Evolutionary conservation across 352 stramenopile species (phyloP).

Genomic region (Blastocystis sp.): DNA sequence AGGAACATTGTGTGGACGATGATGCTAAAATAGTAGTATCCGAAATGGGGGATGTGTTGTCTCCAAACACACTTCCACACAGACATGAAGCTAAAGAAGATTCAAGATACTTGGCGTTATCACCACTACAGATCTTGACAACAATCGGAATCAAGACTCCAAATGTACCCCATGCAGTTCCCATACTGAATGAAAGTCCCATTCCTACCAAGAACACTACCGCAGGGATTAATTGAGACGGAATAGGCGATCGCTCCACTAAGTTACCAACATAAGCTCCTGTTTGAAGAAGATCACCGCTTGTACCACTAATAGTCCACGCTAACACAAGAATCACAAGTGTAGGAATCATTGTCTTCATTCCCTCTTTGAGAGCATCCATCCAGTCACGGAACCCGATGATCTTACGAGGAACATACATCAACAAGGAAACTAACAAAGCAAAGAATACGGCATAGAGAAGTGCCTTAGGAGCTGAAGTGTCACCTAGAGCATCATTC

Average conservation of each 20-base stretch:
- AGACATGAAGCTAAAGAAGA: conserved; percentile 83
- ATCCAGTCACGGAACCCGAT: conserved; percentile 82
- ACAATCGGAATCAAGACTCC: conserved; percentile 86
- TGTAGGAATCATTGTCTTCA: conserved; percentile 85
- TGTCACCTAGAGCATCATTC: conserved; percentile 55
- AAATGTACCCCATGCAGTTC: conserved; percentile 84
- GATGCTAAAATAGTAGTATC: conserved; percentile 85
- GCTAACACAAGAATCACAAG: conserved; percentile 83
- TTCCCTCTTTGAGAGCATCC: conserved; percentile 83
- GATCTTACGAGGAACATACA: conserved; percentile 77
- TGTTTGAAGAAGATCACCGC: conserved; percentile 80
- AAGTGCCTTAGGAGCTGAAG: conserved; percentile 68
- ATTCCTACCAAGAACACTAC: conserved; percentile 82
- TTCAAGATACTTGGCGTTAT: conserved; percentile 79
- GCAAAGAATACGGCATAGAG: conserved; percentile 70
- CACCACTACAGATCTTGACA: conserved; percentile 77
- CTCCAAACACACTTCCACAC: conserved; percentile 81
- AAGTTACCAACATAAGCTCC: conserved; percentile 71
- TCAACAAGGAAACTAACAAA: conserved; percentile 68
- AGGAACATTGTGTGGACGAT: conserved; percentile 76
- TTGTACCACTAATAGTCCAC: conserved; percentile 82
- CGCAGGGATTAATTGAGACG: conserved; percentile 78
- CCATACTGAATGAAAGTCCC: conserved; percentile 84
- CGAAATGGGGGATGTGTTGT: conserved; percentile 85
- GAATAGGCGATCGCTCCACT: conserved; percentile 75